These are phyloP conservation scores for Glycine latifolia DNA, from an alignment of 306 rosid genomes.

Conservation along the genomic window DNA sequence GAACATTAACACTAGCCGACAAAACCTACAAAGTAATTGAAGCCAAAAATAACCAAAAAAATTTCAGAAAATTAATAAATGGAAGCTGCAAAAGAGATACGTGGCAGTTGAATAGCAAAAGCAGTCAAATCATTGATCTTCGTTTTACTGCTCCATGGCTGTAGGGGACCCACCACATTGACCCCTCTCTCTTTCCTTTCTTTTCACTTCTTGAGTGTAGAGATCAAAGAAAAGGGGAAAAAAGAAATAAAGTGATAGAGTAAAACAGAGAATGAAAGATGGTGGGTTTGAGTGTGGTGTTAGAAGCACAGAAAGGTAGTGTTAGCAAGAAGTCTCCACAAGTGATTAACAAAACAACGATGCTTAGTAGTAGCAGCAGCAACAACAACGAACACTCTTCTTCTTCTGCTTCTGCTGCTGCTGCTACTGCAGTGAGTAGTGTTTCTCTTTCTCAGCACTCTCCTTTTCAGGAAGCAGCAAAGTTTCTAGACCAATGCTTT, in stretches of 20 bases:
- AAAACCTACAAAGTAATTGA: slow-evolving; percentile 21
- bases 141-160: slow-evolving; percentile 67
- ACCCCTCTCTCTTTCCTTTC: not conserved
- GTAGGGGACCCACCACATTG: slow-evolving; percentile 63
- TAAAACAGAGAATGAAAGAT: slow-evolving; percentile 51
- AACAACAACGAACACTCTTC: slow-evolving; percentile 1
- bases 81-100: slow-evolving; percentile 40
- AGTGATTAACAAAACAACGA: slow-evolving; percentile 73
- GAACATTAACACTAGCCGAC: slow-evolving; percentile 49
- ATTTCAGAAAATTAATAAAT: not conserved
- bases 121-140: slow-evolving; percentile 79
- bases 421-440: not conserved
- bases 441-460: not conserved
- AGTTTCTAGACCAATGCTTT: slow-evolving; percentile 78
- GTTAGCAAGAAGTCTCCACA: slow-evolving; percentile 46
- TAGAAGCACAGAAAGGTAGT: slow-evolving; percentile 64
- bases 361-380: slow-evolving; percentile 40
- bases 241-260: not conserved
- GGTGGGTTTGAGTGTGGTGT: slow-evolving; percentile 80
- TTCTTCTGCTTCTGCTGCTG: no score
- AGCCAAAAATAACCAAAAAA: not conserved
- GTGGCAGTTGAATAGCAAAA: slow-evolving; percentile 67
- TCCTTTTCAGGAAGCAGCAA: slow-evolving; percentile 28
- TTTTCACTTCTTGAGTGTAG: no score
- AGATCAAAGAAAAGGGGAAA: no score